phyloP scores from a whole-genome alignment of 345 rosid genomes.

The Lumnitzera littorea region DNA sequence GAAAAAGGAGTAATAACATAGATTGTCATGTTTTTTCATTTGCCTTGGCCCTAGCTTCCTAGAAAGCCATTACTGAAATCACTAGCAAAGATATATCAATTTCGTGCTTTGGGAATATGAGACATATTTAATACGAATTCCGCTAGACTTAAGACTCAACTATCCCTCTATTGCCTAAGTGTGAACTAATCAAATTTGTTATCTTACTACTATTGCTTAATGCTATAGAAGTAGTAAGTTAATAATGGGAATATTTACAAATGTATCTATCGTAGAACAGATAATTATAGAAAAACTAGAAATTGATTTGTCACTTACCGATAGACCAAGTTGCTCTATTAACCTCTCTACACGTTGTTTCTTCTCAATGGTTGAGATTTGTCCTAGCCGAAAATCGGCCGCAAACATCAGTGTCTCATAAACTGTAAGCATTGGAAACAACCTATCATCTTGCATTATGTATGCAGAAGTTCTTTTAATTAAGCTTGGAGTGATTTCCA shows the following conservation, averaged over 20 bases:
- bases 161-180: too few relatives aligned
- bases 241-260: too few relatives aligned
- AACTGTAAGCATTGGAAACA: slow-evolving; percentile 66
- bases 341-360: slow-evolving; percentile 43
- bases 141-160: too few relatives aligned
- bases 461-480: slow-evolving; percentile 64
- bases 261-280: not conserved
- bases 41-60: too few relatives aligned
- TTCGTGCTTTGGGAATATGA: too few relatives aligned
- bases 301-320: slow-evolving; percentile 16
- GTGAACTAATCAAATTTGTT: too few relatives aligned
- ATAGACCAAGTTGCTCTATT: slow-evolving; percentile 40
- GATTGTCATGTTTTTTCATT: not conserved
- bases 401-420: slow-evolving; percentile 65
- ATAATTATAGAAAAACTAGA: not conserved
- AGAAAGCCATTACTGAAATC: too few relatives aligned
- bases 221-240: too few relatives aligned
- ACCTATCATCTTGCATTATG: slow-evolving; percentile 62
- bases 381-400: slow-evolving; percentile 56
- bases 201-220: too few relatives aligned
- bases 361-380: slow-evolving; percentile 32
- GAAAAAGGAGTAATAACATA: not conserved
- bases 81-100: too few relatives aligned
- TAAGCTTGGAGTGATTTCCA: slow-evolving; percentile 38
- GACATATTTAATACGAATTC: too few relatives aligned